Evolutionary conservation across 305 asterid species (phyloP).

Genomic region (Solanum chacoense): DNA sequence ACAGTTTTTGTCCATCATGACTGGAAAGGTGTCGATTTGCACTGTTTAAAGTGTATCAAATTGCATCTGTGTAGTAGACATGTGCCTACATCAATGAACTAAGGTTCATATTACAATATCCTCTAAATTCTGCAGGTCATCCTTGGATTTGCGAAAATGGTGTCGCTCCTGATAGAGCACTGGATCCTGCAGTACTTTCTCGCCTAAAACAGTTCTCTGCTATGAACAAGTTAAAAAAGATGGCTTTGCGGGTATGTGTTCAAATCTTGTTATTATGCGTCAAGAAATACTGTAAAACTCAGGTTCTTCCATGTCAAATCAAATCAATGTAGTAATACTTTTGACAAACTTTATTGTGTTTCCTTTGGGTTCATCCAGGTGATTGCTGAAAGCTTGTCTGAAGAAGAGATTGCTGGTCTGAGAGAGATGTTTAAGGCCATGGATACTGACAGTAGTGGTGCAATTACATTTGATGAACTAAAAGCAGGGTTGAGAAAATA

Average conservation of each 20-base stretch:
- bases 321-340: background rate
- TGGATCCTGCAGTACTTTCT: slow-evolving; percentile 77
- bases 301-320: background rate
- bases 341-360: background rate
- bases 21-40: background rate
- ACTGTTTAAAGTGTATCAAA: background rate
- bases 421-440: slow-evolving; percentile 89
- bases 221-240: slow-evolving; percentile 76
- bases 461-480: slow-evolving; percentile 91
- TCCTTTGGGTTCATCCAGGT: slow-evolving; percentile 37
- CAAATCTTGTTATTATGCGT: background rate
- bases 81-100: background rate
- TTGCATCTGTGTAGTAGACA: background rate
- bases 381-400: slow-evolving; percentile 95
- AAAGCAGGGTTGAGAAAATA: slow-evolving; percentile 88
- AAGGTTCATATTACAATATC: background rate
- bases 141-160: slow-evolving; percentile 89
- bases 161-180: slow-evolving; percentile 72
- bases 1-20: background rate
- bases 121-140: slow-evolving; percentile 36
- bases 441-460: slow-evolving; percentile 88
- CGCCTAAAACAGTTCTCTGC: slow-evolving; percentile 81
- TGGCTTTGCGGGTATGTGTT: slow-evolving; percentile 72
- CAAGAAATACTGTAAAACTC: background rate
- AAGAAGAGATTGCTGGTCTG: slow-evolving; percentile 94